Percentiles rank a stretch among this genome's conserved stretches.
Conservation (phyloP, 169 alveolate genomes). For the Eimeria necatrix region DNA sequence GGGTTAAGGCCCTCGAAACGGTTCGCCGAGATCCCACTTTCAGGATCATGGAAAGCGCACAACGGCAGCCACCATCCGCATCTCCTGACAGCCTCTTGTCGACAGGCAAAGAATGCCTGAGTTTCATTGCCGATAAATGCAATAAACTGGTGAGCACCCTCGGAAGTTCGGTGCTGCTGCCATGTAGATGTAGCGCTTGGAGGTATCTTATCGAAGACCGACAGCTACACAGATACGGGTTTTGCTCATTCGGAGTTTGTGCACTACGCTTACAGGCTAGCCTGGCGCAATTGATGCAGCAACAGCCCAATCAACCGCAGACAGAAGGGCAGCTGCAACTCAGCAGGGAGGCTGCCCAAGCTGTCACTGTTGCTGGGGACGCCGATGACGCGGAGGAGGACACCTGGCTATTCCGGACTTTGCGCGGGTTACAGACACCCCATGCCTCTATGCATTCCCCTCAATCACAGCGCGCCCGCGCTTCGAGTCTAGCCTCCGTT, state of each 20-base stretch:
- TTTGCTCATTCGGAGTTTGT: neutral
- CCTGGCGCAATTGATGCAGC: slow-evolving; percentile 48
- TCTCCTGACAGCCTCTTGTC: neutral
- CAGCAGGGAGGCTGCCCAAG: slow-evolving; percentile 30
- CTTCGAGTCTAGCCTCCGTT: neutral
- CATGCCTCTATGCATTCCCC: slow-evolving; percentile 72
- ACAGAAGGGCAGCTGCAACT: neutral
- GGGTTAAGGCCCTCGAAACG: slow-evolving; percentile 61
- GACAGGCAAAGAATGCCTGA: slow-evolving; percentile 26
- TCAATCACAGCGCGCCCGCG: slow-evolving; percentile 64
- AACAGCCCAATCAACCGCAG: slow-evolving; percentile 43
- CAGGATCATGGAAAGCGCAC: slow-evolving; percentile 37
- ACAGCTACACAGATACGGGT: no score
- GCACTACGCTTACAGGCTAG: slow-evolving; percentile 24
- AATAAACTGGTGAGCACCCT: slow-evolving; percentile 50
- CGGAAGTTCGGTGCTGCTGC: neutral
- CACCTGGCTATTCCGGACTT: slow-evolving; percentile 11
- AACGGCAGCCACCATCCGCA: slow-evolving; percentile 46
- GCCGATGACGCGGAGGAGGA: slow-evolving; percentile 5
- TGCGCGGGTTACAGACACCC: slow-evolving; percentile 55
- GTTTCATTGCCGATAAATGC: slow-evolving; percentile 58
- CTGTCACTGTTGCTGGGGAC: slow-evolving; percentile 8
- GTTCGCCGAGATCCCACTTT: slow-evolving; percentile 52
- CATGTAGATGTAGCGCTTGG: neutral
- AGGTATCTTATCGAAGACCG: no score